Conservation (phyloP, 805 yeast species). For the Zygoascus bituminiphila region DNA sequence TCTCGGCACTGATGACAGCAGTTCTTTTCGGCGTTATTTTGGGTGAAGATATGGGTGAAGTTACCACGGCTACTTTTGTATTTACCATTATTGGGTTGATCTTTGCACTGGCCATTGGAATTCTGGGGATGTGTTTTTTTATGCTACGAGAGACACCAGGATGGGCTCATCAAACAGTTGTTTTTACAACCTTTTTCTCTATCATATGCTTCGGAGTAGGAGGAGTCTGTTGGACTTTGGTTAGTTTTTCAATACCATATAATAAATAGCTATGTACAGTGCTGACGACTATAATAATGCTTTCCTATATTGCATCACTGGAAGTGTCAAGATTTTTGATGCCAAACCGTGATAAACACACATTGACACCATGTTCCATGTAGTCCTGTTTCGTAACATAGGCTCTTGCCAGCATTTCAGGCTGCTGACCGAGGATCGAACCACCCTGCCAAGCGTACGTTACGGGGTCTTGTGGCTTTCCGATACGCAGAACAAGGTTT, state of each 20-base stretch:
- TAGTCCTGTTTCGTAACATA: constrained; percentile 73
- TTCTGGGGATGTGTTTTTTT: constrained; percentile 39
- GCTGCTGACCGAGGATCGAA: constrained; percentile 32
- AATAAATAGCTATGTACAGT: neutral
- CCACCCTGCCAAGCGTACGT: constrained; percentile 57
- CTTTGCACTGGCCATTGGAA: constrained; percentile 36
- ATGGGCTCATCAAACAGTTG: constrained; percentile 36
- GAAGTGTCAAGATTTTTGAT: constrained; percentile 12
- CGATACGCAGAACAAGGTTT: constrained; percentile 24
- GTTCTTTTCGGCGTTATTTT: constrained; percentile 38
- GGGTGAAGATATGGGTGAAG: constrained; percentile 25
- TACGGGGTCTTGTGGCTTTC: constrained; percentile 30
- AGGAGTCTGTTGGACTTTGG: constrained; percentile 36
- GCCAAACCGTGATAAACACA: constrained; percentile 43
- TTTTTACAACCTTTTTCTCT: constrained; percentile 35
- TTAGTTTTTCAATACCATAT: too few relatives aligned
- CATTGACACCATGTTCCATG: constrained; percentile 69
- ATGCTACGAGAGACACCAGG: constrained; percentile 36
- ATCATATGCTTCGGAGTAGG: constrained; percentile 38
- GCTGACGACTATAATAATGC: neutral
- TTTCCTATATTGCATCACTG: neutral
- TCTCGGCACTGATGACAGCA: constrained; percentile 37
- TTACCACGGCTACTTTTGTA: constrained; percentile 21
- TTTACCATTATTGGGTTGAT: constrained; percentile 36
- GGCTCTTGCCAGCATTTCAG: constrained; percentile 36